Base-by-base conservation (phyloP, 1,284 basidiomycete species). In the Laetiporus sulphureus region DNA sequence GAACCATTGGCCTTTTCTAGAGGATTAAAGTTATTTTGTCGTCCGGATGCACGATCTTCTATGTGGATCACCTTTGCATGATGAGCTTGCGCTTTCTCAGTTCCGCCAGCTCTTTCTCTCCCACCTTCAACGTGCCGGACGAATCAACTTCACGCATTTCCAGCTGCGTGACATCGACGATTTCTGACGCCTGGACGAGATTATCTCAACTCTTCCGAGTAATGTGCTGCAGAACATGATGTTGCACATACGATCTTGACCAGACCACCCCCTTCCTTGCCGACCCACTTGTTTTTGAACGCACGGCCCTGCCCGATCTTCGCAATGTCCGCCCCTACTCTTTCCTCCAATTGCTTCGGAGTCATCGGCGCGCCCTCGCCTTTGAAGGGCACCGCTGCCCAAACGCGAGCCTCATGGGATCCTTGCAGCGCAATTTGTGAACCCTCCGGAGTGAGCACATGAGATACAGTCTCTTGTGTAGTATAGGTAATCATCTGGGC, bases 221-320 rank as follows among this genome's bases (percentile, higher is more conserved):
- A 19, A 21, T 18, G 3, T 32, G 8, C 3, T 23, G 23, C 11
- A 12, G 20, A 3, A 21, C 13, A 5, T 1, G n/a, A 24, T 5
- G 29, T 27, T 8, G 36, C 33, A 73, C 88, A 54, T 42, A 94
- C 91, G 46, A 83, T 69, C 65, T 87, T 86, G 41, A 97, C 81
- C 47, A 97, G 81, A 16, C 91, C 90, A 50, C 81, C 77, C 3
- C 89, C 90, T 50, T 95, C 88, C 65, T 98, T 98, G 22, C 73
- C 76, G 51, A 98, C 92, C 94, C 96, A 99, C 52, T 89, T 91
- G 59, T 90, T 95, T 69, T 94, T 96, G 77, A 99, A 97, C 18
- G 95, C 96, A 50, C 89, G 80, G 21, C 86, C 85, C 65, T 99
- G 96, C 2, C 96, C 96, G 48, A 87, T 76, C 68, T 93, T 95